Conservation (phyloP, 805 yeast genomes). For the Monosporozyma unispora region DNA sequence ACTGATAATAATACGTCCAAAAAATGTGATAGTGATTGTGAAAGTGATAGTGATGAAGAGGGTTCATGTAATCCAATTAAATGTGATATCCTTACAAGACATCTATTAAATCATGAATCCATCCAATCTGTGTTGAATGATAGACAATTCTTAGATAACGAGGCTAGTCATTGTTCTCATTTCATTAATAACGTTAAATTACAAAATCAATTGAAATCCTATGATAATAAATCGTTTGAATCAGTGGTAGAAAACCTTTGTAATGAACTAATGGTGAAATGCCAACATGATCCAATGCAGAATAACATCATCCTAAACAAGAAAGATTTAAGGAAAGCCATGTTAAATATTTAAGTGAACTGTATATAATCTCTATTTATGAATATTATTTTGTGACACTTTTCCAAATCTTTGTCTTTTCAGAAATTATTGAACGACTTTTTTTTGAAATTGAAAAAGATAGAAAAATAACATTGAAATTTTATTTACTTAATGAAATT, state of each 20-base stretch:
- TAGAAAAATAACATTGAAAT: background rate
- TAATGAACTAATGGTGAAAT: constrained; percentile 63
- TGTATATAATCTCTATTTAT: background rate
- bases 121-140: constrained; percentile 4
- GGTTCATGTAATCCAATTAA: background rate
- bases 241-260: constrained; percentile 69
- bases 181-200: background rate
- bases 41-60: background rate
- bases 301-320: background rate
- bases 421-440: background rate
- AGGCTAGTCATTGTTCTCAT: constrained; percentile 1
- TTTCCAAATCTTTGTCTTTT: background rate
- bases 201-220: background rate
- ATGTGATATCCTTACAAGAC: constrained; percentile 10
- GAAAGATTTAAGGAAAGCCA: background rate
- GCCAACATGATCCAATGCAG: background rate
- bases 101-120: constrained; percentile 7
- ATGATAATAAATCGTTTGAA: constrained; percentile 49
- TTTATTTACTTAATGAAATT: background rate
- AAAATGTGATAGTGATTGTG: background rate
- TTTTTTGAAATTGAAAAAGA: background rate
- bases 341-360: background rate
- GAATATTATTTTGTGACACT: background rate
- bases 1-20: background rate
- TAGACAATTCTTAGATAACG: background rate